Conservation (phyloP, 2,329 filamentous ascomycete genomes). For the Coniochaeta sp. region DNA sequence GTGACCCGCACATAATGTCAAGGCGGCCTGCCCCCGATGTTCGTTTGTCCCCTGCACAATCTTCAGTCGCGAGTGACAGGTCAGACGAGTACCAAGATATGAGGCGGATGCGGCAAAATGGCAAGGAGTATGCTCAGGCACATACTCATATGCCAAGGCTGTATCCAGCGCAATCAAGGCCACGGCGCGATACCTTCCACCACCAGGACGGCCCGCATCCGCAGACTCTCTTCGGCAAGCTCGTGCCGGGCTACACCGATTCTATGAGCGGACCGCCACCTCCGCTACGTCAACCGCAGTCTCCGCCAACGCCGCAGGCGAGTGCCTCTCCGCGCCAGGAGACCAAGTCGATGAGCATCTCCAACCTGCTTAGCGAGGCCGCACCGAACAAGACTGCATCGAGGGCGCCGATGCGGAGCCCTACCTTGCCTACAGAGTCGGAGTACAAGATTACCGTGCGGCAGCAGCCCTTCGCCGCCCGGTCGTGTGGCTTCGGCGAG, state of each 20-base stretch:
- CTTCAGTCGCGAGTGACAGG: conserved; percentile 18
- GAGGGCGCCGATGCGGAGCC: conserved; percentile 8
- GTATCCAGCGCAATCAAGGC: conserved; percentile 10
- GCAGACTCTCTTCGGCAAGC: conserved; percentile 5
- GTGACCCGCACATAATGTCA: conserved; percentile 12
- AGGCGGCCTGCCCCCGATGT: conserved; percentile 13
- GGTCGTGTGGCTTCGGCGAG: conserved; percentile 78
- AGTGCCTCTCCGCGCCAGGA: conserved; percentile 16
- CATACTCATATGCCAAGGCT: conserved; percentile 12
- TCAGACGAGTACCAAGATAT: conserved; percentile 16
- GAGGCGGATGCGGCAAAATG: conserved; percentile 2
- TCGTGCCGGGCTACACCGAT: conserved; percentile 6
- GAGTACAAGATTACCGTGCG: conserved; percentile 51
- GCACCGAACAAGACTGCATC: neutral
- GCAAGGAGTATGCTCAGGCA: conserved; percentile 10
- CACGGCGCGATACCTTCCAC: conserved; percentile 12
- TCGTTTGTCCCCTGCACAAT: conserved; percentile 18
- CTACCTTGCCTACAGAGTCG: neutral
- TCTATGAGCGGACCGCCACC: conserved; percentile 7
- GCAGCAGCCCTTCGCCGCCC: conserved; percentile 70
- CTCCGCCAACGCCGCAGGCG: conserved; percentile 13
- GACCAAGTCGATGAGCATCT: conserved; percentile 20
- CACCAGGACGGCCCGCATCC: conserved; percentile 5
- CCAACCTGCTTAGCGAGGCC: conserved; percentile 19
- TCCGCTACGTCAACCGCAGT: conserved; percentile 10